phyloP scores from a whole-genome alignment of 208 protist species.

The Leishmania lainsoni region DNA sequence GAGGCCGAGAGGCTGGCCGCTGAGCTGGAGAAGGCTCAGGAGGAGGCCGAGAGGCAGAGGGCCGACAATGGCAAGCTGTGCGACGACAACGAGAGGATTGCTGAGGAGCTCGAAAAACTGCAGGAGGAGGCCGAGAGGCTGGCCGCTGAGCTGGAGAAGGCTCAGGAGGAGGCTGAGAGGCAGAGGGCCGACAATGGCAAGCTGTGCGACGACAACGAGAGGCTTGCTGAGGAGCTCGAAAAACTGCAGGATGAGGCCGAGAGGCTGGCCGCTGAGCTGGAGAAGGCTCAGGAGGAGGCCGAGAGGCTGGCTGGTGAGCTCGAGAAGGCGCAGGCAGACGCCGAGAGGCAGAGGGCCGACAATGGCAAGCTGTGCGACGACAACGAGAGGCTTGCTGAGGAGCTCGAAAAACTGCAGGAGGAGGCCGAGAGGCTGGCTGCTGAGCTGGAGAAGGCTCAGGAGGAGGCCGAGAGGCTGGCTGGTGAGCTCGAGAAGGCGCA shows the following conservation, averaged over 20 bases:
- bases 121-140: not conserved
- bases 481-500: not conserved
- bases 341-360: not conserved
- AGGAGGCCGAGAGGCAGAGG: not conserved
- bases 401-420: not conserved
- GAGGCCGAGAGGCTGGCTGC: not conserved
- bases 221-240: slow-evolving; percentile 1
- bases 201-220: slow-evolving; percentile 4
- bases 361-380: not conserved
- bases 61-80: not conserved
- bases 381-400: slow-evolving; percentile 9
- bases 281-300: not conserved
- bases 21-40: not conserved
- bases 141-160: not conserved
- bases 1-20: too few species aligned
- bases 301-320: not conserved
- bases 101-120: not conserved
- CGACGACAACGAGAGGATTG: not conserved
- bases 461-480: not conserved
- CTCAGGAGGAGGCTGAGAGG: not conserved
- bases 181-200: not conserved
- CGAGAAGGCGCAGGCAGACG: not conserved
- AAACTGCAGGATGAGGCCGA: not conserved
- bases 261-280: not conserved
- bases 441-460: not conserved